Base-by-base conservation (phyloP, 768 basidiomycete species). In the Tylopilus subfusipes region DNA sequence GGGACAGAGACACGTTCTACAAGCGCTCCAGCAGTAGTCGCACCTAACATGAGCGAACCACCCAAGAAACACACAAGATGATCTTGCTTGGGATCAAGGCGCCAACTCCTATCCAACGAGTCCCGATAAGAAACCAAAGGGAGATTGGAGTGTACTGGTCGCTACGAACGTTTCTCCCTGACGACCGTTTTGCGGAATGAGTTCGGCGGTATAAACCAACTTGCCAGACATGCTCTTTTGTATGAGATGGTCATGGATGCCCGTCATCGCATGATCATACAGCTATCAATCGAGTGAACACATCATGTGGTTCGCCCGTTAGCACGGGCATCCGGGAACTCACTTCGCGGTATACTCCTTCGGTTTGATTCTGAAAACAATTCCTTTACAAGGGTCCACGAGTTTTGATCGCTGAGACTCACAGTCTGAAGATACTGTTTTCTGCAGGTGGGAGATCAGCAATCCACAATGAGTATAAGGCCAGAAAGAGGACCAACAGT, bases 31-130 rank as follows among this genome's bases (percentile, higher is more conserved):
- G 83, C 73, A 2, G 76, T 81, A 3, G 88, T 90, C 14, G 92
- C 90, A 13, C 95, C 93, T 3, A 98, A 81, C 78, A 98, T 84
- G 52, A 98, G 81, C 1, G 90, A 90, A 4, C 93, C 95, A 19
- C 87, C 93, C 31, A 98, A 75, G 82, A 97, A 98, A 72, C 95
- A 98, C 4, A 90, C 93, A 31, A 98, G 82, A 67, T 97, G 95
- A 66, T 98, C 95, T 74, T 98, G 95, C 67, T 97, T 96, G 11
- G 90, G 90, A 11, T 78, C 78, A 25, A 90, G 73, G 18, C 81
- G 79, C 92, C 91, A 94, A 31, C 75, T 73, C 24, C 90, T 90
- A 59, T 27, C 16, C 48, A 48, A 36, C 6, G 34, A 45, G 19
- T 29, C n/a, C 19, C 27, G 27, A 22, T 57, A 45, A 64, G 60